Evolutionary conservation across 2,329 filamentous ascomycete species (phyloP), one percentile per base, ranked within the genome.

Genomic region (Chaetomiaceae sp.): DNA sequence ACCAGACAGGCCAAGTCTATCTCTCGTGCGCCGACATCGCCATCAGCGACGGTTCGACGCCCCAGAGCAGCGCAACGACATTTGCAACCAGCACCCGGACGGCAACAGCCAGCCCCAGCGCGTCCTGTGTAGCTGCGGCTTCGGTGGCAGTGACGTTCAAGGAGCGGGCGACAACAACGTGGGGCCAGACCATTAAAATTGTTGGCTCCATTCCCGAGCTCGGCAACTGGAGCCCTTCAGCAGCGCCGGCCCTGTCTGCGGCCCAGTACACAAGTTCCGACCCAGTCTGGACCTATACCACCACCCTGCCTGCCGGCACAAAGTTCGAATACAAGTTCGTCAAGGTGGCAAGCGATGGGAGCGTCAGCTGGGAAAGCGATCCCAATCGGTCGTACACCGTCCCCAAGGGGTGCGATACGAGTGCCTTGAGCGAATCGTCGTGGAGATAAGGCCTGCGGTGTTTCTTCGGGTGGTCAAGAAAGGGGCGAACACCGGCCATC

Each of bases 261-360:
- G 65, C 69, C 21, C 60, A 72, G n/a, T 85, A 85, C 65, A 81
- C 78, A 1, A 62, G 65, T n/a, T 65, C 67, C 4, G 76, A 81
- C 54, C 77, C 73, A 0, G 50, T 83, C 9, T 86, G 83, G 83
- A 74, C 68, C 9, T 68, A 64, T 2, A 77, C 74, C 0, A 61
- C 84, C 33, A 73, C 66, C 21, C 64, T 86, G 9, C 71, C 76
- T 0, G 73, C 79, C 0, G 81, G 80, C 1, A 74, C 70, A 0
- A 69, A 64, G 0, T 75, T 86, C 54, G 64, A 79, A 65, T 86
- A 84, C 64, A 85, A 86, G 67, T 87, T 79, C 61, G 73, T 86
- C 58, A 77, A 76, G 58, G 74, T 80, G 37, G 71, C 70, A n/a
- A 64, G 63, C 1, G 69, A 73, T 59, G 79, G 81, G 0, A 67